phyloP scores from a whole-genome alignment of 768 basidiomycete genomes.

The Gymnopilus junonius region DNA sequence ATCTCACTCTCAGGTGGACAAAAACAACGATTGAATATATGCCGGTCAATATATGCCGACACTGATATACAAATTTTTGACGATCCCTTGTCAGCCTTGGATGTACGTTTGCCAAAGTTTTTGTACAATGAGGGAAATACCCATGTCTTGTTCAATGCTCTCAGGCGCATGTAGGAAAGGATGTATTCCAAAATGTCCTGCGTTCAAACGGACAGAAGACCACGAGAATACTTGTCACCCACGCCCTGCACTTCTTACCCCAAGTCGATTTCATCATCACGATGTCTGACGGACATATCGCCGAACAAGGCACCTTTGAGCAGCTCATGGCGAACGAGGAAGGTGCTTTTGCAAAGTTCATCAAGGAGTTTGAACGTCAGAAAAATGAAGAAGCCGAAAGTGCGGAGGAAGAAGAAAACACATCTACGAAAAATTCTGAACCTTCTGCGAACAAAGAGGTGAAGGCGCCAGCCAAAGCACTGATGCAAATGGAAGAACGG shows the following conservation, averaged over 20 bases:
- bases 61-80: conserved; percentile 91
- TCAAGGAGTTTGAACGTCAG: conserved; percentile 69
- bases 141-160: neutral
- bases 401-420: conserved; percentile 1
- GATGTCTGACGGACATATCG: conserved; percentile 73
- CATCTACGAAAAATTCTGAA: conserved; percentile 10
- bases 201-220: conserved; percentile 61
- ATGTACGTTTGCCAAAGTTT: conserved; percentile 39
- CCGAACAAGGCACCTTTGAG: conserved; percentile 79
- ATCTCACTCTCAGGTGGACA: conserved; percentile 88
- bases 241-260: conserved; percentile 88
- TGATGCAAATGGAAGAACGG: conserved; percentile 87
- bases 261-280: conserved; percentile 85
- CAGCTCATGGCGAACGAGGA: conserved; percentile 61
- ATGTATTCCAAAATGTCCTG: conserved; percentile 83
- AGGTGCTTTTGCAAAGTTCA: conserved; percentile 72
- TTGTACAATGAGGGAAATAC: neutral
- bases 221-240: conserved; percentile 88
- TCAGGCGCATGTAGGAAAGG: conserved; percentile 77
- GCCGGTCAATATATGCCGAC: conserved; percentile 83
- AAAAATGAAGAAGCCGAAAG: conserved; percentile 46
- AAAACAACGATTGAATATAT: conserved; percentile 81
- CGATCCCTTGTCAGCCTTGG: conserved; percentile 82
- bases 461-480: conserved; percentile 46
- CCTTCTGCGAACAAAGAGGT: conserved; percentile 45